Evolutionary conservation across 2,329 filamentous ascomycete species (phyloP).

Genomic region (Cercospora citrullina): DNA sequence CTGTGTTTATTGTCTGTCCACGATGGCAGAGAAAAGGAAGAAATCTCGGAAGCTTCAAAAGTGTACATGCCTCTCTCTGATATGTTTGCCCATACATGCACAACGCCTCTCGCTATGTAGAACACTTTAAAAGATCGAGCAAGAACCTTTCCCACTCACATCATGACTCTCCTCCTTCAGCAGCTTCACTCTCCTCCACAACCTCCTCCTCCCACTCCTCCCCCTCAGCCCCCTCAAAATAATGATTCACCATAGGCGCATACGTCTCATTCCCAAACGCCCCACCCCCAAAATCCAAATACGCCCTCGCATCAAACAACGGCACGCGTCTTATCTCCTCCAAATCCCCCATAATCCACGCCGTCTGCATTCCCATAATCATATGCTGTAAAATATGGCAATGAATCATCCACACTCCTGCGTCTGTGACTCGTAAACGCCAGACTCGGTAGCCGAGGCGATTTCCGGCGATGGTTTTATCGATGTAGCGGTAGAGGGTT

Average conservation of each 20-base stretch:
- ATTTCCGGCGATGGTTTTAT: conserved; percentile 43
- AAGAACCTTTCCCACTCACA: background rate
- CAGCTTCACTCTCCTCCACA: background rate
- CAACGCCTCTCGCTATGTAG: background rate
- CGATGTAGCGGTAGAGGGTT: conserved; percentile 57
- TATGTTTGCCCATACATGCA: too few species aligned
- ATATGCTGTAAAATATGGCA: conserved; percentile 61
- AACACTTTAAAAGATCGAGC: too few species aligned
- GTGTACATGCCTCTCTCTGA: too few species aligned
- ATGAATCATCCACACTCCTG: conserved; percentile 62
- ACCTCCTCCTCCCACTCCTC: background rate
- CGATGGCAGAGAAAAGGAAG: too few species aligned
- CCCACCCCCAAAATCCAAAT: conserved; percentile 48
- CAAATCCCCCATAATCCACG: conserved; percentile 50
- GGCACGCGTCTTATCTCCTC: conserved; percentile 42
- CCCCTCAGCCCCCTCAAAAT: conserved; percentile 21
- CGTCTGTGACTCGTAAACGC: conserved; percentile 55
- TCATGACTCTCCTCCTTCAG: background rate
- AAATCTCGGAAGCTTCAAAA: background rate
- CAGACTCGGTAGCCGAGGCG: conserved; percentile 62
- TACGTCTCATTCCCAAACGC: conserved; percentile 43
- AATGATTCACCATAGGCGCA: conserved; percentile 28
- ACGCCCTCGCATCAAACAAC: conserved; percentile 42
- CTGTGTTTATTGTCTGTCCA: background rate
- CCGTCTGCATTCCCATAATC: conserved; percentile 56